These are phyloP conservation scores for Paramyrothecium roridum DNA, from an alignment of 2,329 filamentous ascomycete species.

Conservation along the genomic window DNA sequence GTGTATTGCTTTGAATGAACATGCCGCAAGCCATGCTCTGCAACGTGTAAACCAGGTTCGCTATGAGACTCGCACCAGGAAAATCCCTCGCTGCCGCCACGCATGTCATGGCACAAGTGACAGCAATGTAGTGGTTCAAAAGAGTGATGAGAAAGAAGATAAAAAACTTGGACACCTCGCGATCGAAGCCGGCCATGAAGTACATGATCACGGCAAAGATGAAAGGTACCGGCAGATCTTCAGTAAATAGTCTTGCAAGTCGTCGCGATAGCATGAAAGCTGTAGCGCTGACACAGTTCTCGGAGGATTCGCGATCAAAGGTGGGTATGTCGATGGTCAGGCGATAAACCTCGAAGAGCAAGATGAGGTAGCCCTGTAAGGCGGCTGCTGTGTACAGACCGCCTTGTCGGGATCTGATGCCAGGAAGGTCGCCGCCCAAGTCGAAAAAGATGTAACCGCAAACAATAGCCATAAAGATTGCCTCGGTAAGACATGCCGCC, in stretches of 20 bases:
- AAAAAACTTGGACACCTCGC: constrained; percentile 62
- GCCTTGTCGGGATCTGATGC: constrained; percentile 71
- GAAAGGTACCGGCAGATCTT: constrained; percentile 71
- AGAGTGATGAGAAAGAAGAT: constrained; percentile 68
- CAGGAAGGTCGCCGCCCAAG: constrained; percentile 62
- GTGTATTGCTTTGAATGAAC: constrained; percentile 70
- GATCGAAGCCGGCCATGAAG: constrained; percentile 73
- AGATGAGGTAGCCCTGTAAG: constrained; percentile 72
- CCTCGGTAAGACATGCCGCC: constrained; percentile 66
- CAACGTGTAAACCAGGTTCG: constrained; percentile 69
- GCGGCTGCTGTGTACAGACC: constrained; percentile 69
- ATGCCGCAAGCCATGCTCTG: constrained; percentile 75
- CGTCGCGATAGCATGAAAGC: constrained; percentile 70
- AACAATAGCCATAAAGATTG: constrained; percentile 67
- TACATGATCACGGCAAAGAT: constrained; percentile 71
- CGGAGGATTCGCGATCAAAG: constrained; percentile 72
- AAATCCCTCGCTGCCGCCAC: constrained; percentile 66
- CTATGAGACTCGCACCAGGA: constrained; percentile 67
- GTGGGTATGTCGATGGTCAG: constrained; percentile 71
- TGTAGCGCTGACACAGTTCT: constrained; percentile 67
- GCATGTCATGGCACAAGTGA: constrained; percentile 68
- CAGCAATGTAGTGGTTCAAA: constrained; percentile 69
- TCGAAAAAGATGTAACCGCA: constrained; percentile 71
- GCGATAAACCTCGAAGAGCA: constrained; percentile 74
- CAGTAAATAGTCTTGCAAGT: constrained; percentile 64